Evolutionary conservation across 2,329 filamentous ascomycete genomes (phyloP).

Genomic region (Sclerotinia sclerotiorum): DNA sequence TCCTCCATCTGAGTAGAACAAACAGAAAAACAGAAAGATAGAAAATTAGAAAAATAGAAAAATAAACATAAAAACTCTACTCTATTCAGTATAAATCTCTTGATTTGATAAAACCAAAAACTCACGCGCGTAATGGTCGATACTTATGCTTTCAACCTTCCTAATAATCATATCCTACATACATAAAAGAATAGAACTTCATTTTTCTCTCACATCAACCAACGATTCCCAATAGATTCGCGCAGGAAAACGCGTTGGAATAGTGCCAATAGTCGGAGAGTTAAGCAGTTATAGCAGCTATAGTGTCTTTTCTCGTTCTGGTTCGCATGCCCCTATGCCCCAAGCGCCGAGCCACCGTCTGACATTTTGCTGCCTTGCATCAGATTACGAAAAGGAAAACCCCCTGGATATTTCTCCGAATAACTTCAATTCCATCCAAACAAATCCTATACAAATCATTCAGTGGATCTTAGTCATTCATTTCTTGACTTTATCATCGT

Average conservation of each 20-base stretch:
- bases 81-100: not conserved
- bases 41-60: too few species aligned
- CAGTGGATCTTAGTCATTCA: constrained; percentile 1
- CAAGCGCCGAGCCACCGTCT: constrained; percentile 20
- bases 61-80: not conserved
- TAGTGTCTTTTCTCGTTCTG: not conserved
- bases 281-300: too few species aligned
- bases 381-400: constrained; percentile 11
- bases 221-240: not conserved
- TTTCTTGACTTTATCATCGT: constrained; percentile 2
- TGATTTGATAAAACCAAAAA: too few species aligned
- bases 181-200: not conserved
- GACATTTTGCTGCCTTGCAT: constrained; percentile 8
- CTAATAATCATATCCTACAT: not conserved
- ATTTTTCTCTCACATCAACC: not conserved
- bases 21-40: not conserved
- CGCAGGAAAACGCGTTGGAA: not conserved
- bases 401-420: constrained; percentile 24
- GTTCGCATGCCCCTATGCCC: too few species aligned
- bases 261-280: not conserved
- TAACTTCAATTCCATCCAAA: constrained; percentile 21
- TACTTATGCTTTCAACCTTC: not conserved
- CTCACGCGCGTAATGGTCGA: not conserved
- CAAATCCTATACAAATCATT: constrained; percentile 14
- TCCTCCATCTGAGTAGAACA: constrained; percentile 1